These are phyloP conservation scores for Ustulina deusta DNA, from an alignment of 2,329 filamentous ascomycete genomes.

Conservation along the genomic window DNA sequence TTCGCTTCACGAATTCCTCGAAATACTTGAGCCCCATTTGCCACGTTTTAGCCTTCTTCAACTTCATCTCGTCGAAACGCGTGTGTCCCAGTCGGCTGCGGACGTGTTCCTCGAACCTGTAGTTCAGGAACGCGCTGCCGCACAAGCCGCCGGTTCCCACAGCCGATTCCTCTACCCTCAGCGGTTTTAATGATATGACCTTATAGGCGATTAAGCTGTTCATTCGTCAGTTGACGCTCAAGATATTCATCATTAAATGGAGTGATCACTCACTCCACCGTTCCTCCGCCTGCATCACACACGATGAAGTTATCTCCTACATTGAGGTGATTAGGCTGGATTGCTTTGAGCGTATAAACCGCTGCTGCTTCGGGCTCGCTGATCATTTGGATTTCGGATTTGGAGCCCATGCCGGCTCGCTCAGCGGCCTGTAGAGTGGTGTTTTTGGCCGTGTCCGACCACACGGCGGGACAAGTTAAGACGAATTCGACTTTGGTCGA, in stretches of 20 bases:
- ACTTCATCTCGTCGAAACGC: constrained; percentile 79
- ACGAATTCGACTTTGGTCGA: constrained; percentile 82
- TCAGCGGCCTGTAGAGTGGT: constrained; percentile 83
- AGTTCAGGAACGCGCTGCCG: constrained; percentile 83
- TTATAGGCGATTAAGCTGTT: constrained; percentile 80
- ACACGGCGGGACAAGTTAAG: constrained; percentile 84
- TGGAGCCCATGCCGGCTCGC: constrained; percentile 79
- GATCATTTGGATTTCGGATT: constrained; percentile 79
- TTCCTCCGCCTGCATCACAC: constrained; percentile 72
- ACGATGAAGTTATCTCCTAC: constrained; percentile 75
- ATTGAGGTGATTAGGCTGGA: constrained; percentile 79
- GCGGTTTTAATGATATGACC: constrained; percentile 77
- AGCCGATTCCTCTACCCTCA: constrained; percentile 81
- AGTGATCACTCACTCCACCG: constrained; percentile 71
- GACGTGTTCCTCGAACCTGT: constrained; percentile 83
- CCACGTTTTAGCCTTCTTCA: constrained; percentile 83
- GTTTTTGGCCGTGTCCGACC: constrained; percentile 88
- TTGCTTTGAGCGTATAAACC: constrained; percentile 82
- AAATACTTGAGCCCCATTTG: constrained; percentile 83
- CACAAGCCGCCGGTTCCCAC: constrained; percentile 83
- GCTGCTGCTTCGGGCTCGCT: constrained; percentile 84
- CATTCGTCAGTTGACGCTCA: not conserved
- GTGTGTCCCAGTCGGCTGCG: constrained; percentile 73
- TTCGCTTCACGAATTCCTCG: constrained; percentile 86
- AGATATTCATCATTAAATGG: not conserved